Base-by-base conservation (phyloP, 2,329 filamentous ascomycete genomes). In the Alternaria viburni region DNA sequence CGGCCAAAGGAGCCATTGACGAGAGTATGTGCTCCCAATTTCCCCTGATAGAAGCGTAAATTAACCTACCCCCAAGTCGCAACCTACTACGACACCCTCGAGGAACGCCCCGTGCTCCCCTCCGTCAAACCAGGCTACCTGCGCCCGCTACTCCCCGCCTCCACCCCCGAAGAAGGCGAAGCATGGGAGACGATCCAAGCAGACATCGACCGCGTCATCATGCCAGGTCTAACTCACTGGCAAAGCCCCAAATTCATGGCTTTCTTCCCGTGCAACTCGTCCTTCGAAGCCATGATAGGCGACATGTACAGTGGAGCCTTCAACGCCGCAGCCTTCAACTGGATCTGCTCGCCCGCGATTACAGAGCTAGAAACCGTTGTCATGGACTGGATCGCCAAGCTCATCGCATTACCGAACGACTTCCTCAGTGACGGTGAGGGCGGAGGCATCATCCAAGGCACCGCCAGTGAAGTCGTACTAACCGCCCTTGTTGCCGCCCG, bases 171-270 rank as follows among this genome's bases (percentile, higher is more conserved):
- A 69, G 84, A 87, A 62, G 91, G 86, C 73, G 93, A 91, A 84
- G 83, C 87, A 75, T 97, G 94, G 92, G 82, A 85, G 21, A 84
- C 88, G 56, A 97, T 98, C 75, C 91, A 93, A 72, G 85, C 88
- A 61, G 95, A 98, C 77, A 89, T 98, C 55, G 90, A 94, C 72
- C 83, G 86, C 47, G 92, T 96, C 77, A 97, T 98, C 76, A 88
- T 97, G 77, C 95, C 95, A 0, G 95, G 95, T 6, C 85, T 98
- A 58, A 97, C 95, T 0, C 95, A 97, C 81, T 98, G 95, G 93
- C 91, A 97, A 78, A 93, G 90, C 3, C 95, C 77, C 30, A 93
- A 95, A 76, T 98, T 97, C 85, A 93, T 97, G 88, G 95, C 95
- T 47, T 98, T 96, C 85, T 98, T 96, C 81, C 92, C 95, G 1